Evolutionary conservation across 176 grass and related monocot species (phyloP), one percentile per base, ranked within the genome.

Genomic region (Eragrostis nindensis): DNA sequence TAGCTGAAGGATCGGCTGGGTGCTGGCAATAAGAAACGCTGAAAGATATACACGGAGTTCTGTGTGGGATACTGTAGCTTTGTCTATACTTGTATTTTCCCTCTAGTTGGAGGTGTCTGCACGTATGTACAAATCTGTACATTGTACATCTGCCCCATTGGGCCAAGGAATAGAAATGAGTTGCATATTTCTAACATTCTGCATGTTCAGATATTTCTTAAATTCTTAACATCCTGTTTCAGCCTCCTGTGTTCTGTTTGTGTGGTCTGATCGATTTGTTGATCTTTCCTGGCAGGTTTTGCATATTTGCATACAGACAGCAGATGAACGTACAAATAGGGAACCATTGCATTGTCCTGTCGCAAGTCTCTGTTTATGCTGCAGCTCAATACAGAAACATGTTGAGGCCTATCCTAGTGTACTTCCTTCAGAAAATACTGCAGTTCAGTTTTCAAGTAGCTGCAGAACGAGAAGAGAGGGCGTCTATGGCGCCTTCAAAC

Each of bases 1-100:
- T 16, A 87, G 85, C 54, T 82, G 55, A 87, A 82, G 79, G 27
- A n/a, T 12, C 84, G 70, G 19, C 29, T 87, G 24, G 71, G 38
- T 18, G n/a, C 8, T 24, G 27, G 13, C 25, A 76, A 69, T 27
- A n/a, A 70, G 62, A 87, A 82, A 75, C 64, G 1, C 79, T 76
- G 78, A 87, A 82, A 59, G 16, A 6, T 52, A 63, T 9, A 2
- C 29, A 40, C 16, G 62, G 68, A 75, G 70, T 76, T 36, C 4
- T 36, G n/a, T n/a, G n/a, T n/a, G n/a, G n/a, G n/a, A n/a, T n/a
- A 36, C 4, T 36, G 32, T 36, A 36, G 32, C 32, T 36, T 1
- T 36, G 32, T 36, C 32, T 36, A 36, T 36, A 36, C 32, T 36
- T 36, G 32, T 36, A 36, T 36, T 36, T 36, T 36, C 32, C 32